Base-by-base conservation (phyloP, 441 rosid genomes). In the Euphorbia schlechtendalii region DNA sequence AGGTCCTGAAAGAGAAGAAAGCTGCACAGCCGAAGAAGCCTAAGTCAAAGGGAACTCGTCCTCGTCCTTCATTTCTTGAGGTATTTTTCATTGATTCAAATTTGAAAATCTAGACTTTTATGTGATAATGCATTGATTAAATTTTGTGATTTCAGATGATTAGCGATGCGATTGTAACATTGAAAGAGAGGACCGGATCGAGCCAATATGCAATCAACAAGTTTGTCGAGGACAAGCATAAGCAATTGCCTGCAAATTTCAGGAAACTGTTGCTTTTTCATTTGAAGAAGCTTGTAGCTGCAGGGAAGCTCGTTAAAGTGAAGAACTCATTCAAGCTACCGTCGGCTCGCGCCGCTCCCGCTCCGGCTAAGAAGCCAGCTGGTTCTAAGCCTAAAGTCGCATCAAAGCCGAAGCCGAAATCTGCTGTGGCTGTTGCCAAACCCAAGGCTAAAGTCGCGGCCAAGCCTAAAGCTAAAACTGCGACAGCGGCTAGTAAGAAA, bases 151-250 rank as follows among this genome's bases (percentile, higher is more conserved):
- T 21, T 70, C 62, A 92, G 98, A 89, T 92, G 96, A 76, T 92
- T 1, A 84, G 77, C 53, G 93, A 83, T 0, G 92, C 98, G 9
- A 87, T 92, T 34, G 75, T 74, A n/a, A 77, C 87, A 5, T 49
- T 89, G 80, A 89, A 92, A 73, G 98, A 89, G 74, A 87, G 76
- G 73, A 83, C 81, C 1, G 98, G 98, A 51, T 92, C 98, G 53
- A 92, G 98, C 59, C 96, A 89, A 71, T 81, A 89, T 56, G 98
- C 98, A 25, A 92, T 92, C 64, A 74, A 86, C 20, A 92, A 92
- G 68, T 84, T 86, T 75, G 73, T 83, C 5, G 98, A 92, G 41
- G 96, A 82, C 80, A 89, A 87, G 73, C 86, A 92, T 2, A 87
- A 86, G 73, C 70, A 77, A 6, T 66, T 92, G 40, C 96, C 98